These are phyloP conservation scores for Stephanodiscus triporus DNA, from an alignment of 108 stramenopile species.

Conservation along the genomic window DNA sequence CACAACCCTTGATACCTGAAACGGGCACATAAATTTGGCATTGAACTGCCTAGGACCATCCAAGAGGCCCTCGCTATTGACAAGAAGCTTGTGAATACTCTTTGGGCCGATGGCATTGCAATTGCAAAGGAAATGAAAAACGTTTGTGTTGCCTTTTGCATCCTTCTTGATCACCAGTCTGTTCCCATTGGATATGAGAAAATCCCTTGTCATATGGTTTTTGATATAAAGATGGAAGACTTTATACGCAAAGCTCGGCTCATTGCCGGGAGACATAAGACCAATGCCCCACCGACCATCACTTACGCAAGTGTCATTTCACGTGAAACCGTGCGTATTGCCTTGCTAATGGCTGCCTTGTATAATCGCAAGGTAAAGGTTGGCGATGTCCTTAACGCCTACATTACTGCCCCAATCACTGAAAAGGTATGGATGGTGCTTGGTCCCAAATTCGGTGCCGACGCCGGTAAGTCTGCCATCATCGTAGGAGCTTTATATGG, in stretches of 20 bases:
- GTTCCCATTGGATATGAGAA: constrained; percentile 30
- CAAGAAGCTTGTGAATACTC: constrained; percentile 27
- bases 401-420: too few species aligned
- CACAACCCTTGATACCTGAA: constrained; percentile 11
- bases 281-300: constrained; percentile 38
- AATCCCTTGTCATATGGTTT: too few species aligned
- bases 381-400: constrained; percentile 23
- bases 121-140: constrained; percentile 59
- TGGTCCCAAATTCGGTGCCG: constrained; percentile 40
- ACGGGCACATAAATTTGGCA: constrained; percentile 23
- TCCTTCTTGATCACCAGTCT: constrained; percentile 7
- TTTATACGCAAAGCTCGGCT: too few species aligned
- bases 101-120: constrained; percentile 49
- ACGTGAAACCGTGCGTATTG: constrained; percentile 48
- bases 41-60: constrained; percentile 28
- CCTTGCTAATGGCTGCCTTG: constrained; percentile 53
- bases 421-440: constrained; percentile 1
- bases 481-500: constrained; percentile 51
- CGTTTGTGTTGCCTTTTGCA: constrained; percentile 39
- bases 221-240: too few species aligned
- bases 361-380: constrained; percentile 23
- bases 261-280: constrained; percentile 56
- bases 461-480: neutral
- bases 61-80: constrained; percentile 35
- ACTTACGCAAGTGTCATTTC: constrained; percentile 11